Evolutionary conservation across 2,329 filamentous ascomycete species (phyloP), one percentile per base, ranked within the genome.

Genomic region (Calcarisporium arbuscula): DNA sequence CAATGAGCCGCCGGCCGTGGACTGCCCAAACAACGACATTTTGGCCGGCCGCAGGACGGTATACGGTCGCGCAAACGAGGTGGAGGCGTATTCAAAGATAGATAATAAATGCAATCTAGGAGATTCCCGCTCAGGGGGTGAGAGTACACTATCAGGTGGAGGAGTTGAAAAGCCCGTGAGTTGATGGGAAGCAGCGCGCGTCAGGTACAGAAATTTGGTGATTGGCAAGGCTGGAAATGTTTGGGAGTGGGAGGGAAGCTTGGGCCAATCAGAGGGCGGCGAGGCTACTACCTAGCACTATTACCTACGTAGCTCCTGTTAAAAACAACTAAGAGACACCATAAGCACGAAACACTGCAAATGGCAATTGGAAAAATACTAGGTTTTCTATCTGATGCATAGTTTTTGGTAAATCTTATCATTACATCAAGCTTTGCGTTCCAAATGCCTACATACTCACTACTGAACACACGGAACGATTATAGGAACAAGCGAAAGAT

Each of bases 21-120:
- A 32, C 45, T 54, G 50, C 36, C 56, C 57, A 36, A 62, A 61
- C 41, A 60, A 47, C 39, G 56, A 55, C 57, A 60, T 60, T 43
- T 36, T 40, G 30, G 32, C 23, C 31, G 28, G 20, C 30, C 19
- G 28, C n/a, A 33, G 27, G 15, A 22, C 34, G 21, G 11, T 18
- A 16, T 22, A 22, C 27, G 9, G 36, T 18, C 29, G 32, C 39
- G 22, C 32, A 19, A 40, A 25, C 29, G n/a, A 38, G 17, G 8
- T 9, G 27, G 23, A 36, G 2, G 33, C 19, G 6, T n/a, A 19
- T 12, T 34, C 19, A 33, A 38, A 30, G 14, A 25, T 35, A 33
- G 36, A 35, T 36, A 40, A 40, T 29, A 28, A 42, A 39, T 38
- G 14, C 31, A 37, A 43, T 32, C 43, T 39, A 42, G 40, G 38